Conservation (phyloP, 78 protist species). For the Cyanophora paradoxa region DNA sequence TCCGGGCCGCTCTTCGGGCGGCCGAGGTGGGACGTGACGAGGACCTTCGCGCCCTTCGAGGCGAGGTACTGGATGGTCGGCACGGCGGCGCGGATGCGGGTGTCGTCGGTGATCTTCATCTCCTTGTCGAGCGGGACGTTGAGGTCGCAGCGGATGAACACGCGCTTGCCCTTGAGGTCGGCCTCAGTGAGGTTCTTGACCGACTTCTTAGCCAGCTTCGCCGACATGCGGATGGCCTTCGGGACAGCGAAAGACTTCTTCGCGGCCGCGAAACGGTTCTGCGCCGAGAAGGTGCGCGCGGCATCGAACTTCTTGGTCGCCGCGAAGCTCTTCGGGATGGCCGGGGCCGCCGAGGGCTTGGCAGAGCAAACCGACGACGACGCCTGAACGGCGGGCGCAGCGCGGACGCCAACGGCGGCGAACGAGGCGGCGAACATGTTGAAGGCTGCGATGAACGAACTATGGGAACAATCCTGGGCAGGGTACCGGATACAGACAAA, state of each 20-base stretch:
- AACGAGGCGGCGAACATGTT: not conserved
- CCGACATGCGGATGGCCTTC: too few relatives aligned
- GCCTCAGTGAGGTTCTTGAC: slow-evolving; percentile 17
- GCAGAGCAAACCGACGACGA: too few relatives aligned
- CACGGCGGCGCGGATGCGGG: slow-evolving; percentile 52
- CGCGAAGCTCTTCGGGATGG: too few relatives aligned
- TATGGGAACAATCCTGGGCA: too few relatives aligned
- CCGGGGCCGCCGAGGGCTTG: too few relatives aligned
- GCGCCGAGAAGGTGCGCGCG: too few relatives aligned
- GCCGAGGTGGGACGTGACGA: slow-evolving; percentile 62
- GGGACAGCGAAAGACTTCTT: not conserved
- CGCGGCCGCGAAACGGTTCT: not conserved
- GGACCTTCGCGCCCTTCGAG: slow-evolving; percentile 40
- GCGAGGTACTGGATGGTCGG: slow-evolving; percentile 57
- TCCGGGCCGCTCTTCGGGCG: slow-evolving; percentile 54
- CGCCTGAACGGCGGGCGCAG: not conserved
- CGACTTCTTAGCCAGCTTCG: slow-evolving; percentile 23
- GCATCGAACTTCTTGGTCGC: too few relatives aligned
- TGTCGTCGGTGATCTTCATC: slow-evolving; percentile 45
- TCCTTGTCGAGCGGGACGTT: slow-evolving; percentile 66
- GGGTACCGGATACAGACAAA: too few relatives aligned
- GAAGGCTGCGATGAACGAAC: too few relatives aligned
- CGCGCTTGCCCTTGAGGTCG: slow-evolving; percentile 44
- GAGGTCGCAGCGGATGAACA: slow-evolving; percentile 56
- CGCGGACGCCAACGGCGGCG: not conserved